Evolutionary conservation across 805 yeast genomes (phyloP).

Genomic region (Lipomyces oligophaga): DNA sequence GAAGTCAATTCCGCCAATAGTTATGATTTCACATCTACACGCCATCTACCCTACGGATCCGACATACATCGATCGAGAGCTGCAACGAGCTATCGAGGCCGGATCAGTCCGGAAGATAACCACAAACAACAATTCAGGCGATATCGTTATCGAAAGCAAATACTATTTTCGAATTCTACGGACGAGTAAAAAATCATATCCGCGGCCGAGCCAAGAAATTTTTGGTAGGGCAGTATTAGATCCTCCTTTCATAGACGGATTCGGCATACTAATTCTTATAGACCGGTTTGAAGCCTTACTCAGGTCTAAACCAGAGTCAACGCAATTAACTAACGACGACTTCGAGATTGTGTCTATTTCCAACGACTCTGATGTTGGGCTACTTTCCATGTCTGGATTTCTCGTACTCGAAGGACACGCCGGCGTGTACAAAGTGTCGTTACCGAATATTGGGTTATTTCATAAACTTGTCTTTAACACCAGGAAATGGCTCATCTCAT

Average conservation of each 20-base stretch:
- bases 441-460: conserved; percentile 40
- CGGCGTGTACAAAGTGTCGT: conserved; percentile 35
- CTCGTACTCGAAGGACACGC: conserved; percentile 37
- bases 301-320: conserved; percentile 32
- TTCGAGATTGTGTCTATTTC: conserved; percentile 26
- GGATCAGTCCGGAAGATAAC: conserved; percentile 34
- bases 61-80: conserved; percentile 39
- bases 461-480: conserved; percentile 35
- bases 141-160: conserved; percentile 34
- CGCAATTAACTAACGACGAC: conserved; percentile 32
- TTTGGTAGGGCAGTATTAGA: not conserved
- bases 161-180: conserved; percentile 25
- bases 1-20: conserved; percentile 35
- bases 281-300: conserved; percentile 31
- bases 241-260: not conserved
- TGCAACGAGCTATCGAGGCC: conserved; percentile 28
- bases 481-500: conserved; percentile 39
- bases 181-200: not conserved
- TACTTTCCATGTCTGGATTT: conserved; percentile 36
- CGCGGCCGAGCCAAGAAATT: not conserved
- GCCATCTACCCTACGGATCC: conserved; percentile 38
- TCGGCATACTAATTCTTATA: not conserved
- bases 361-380: conserved; percentile 15
- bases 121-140: conserved; percentile 36
- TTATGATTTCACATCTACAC: conserved; percentile 37